These are phyloP conservation scores for Rubroboletus pulcherrimus DNA, from an alignment of 768 basidiomycete species.

Conservation along the genomic window DNA sequence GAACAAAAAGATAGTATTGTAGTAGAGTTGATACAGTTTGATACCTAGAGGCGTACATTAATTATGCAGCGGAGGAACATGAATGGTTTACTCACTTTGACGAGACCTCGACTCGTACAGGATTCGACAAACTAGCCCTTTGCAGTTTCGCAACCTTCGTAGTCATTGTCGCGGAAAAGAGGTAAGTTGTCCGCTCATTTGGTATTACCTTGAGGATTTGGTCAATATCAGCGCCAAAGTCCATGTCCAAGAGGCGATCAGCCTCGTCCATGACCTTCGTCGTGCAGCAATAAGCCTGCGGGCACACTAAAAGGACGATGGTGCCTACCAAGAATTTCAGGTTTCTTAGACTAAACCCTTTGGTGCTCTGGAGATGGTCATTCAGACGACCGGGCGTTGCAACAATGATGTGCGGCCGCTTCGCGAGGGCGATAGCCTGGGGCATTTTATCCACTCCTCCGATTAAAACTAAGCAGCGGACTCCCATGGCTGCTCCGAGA, in stretches of 20 bases:
- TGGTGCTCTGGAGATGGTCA: constrained; percentile 95
- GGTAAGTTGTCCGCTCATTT: constrained; percentile 88
- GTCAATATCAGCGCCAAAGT: constrained; percentile 93
- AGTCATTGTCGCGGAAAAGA: constrained; percentile 99
- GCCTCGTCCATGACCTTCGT: constrained; percentile 94
- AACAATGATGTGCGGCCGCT: constrained; percentile 91
- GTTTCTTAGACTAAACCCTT: constrained; percentile 85
- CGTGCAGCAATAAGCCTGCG: not conserved
- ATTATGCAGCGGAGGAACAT: not conserved
- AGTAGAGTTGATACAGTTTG: constrained; percentile 93
- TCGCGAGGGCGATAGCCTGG: constrained; percentile 89
- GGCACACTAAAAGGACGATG: not conserved
- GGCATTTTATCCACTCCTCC: constrained; percentile 91
- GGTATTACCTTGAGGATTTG: constrained; percentile 95
- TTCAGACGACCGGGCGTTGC: constrained; percentile 92
- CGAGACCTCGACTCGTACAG: constrained; percentile 90
- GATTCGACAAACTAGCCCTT: constrained; percentile 87
- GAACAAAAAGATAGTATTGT: constrained; percentile 95
- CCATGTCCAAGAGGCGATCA: constrained; percentile 92
- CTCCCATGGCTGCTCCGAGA: constrained; percentile 89
- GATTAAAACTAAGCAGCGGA: constrained; percentile 86
- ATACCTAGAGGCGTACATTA: constrained; percentile 55
- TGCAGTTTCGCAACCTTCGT: constrained; percentile 97
- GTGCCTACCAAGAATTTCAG: constrained; percentile 81
- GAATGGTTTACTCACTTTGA: constrained; percentile 61